phyloP scores from a whole-genome alignment of 208 protist genomes.

The Leptomonas seymouri region DNA sequence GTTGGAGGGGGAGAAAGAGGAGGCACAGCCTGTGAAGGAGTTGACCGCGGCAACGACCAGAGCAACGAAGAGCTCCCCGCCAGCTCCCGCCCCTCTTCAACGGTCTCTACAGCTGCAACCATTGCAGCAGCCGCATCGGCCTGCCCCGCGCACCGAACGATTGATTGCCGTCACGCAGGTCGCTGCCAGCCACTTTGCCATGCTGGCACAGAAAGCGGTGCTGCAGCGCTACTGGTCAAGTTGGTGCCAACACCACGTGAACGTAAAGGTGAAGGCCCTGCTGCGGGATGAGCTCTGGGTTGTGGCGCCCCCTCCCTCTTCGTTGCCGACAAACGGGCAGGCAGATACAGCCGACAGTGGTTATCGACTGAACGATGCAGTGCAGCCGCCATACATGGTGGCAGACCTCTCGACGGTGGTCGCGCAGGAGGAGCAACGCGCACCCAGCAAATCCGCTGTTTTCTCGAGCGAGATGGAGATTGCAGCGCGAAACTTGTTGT shows the following conservation, averaged over 20 bases:
- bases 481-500: constrained; percentile 48
- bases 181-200: constrained; percentile 20
- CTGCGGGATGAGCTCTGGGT: constrained; percentile 26
- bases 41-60: not conserved
- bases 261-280: constrained; percentile 18
- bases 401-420: constrained; percentile 37
- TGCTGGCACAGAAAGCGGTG: not conserved
- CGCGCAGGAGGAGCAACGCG: constrained; percentile 8
- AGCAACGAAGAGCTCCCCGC: not conserved
- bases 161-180: constrained; percentile 3
- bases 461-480: constrained; percentile 61
- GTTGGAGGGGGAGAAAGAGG: not conserved
- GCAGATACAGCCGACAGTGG: not conserved
- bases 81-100: not conserved
- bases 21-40: not conserved
- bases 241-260: constrained; percentile 23
- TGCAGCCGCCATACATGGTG: constrained; percentile 44
- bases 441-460: not conserved
- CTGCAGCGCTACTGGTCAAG: constrained; percentile 12
- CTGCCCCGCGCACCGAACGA: not conserved
- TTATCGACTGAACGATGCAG: constrained; percentile 44
- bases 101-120: not conserved
- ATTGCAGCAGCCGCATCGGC: not conserved
- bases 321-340: not conserved
- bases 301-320: not conserved